Conservation (phyloP, 257 asterid genomes). For the Capsicum baccatum region DNA sequence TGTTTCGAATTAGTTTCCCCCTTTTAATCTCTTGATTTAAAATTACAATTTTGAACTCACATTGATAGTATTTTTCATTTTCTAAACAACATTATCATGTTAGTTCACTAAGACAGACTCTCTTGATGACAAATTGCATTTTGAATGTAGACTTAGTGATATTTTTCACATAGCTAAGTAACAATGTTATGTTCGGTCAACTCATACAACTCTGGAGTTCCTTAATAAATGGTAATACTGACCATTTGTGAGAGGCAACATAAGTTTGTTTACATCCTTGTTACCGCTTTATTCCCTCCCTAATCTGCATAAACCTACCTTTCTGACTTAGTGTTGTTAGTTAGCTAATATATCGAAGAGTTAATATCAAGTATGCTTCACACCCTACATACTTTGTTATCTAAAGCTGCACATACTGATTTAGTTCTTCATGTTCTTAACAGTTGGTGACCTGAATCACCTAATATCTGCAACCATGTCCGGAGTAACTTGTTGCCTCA, state of each 20-base stretch:
- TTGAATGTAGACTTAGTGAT: neutral
- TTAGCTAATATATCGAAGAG: neutral
- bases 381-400: neutral
- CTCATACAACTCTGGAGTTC: neutral
- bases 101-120: too few species aligned
- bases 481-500: constrained; percentile 59
- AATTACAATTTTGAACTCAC: too few species aligned
- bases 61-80: too few species aligned
- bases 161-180: neutral
- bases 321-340: neutral
- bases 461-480: constrained; percentile 60
- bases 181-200: neutral
- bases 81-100: too few species aligned
- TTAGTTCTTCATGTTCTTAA: neutral
- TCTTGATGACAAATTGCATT: neutral
- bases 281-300: neutral
- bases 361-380: neutral
- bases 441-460: constrained; percentile 64
- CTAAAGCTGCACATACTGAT: neutral
- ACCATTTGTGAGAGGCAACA: neutral
- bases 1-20: neutral
- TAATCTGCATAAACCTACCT: neutral
- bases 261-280: neutral
- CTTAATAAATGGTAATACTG: neutral
- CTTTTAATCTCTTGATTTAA: too few species aligned